A percentile compares a stretch with the other conserved stretches of the same genome.
Evolutionary conservation across 768 basidiomycete genomes (phyloP).

Genomic region (Leccinum barrowsii): DNA sequence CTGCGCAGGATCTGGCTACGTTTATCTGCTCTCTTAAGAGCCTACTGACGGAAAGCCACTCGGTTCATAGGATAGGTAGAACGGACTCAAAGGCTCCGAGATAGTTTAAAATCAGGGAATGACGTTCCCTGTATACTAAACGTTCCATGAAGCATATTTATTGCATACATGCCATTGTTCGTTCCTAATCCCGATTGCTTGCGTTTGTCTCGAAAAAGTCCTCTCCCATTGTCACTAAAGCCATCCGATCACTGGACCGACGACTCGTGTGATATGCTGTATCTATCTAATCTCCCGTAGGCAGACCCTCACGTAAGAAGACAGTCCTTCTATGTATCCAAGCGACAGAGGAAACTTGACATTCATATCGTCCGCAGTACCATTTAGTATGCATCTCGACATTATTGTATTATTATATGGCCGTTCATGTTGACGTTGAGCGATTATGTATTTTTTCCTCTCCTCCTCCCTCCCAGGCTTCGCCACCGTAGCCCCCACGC

Average conservation of each 20-base stretch:
- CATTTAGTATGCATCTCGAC: no score
- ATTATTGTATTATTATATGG: not conserved
- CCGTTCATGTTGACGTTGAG: slow-evolving; percentile 16
- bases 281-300: no score
- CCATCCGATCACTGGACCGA: no score
- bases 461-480: no score
- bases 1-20: not conserved
- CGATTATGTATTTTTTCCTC: not conserved
- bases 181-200: not conserved
- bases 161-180: not conserved
- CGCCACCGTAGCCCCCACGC: no score
- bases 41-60: not conserved
- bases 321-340: no score
- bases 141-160: not conserved
- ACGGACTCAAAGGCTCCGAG: not conserved
- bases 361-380: not conserved
- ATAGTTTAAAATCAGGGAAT: not conserved
- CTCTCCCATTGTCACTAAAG: not conserved
- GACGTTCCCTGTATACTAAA: not conserved
- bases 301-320: no score
- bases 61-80: not conserved
- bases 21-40: not conserved
- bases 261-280: no score
- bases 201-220: not conserved
- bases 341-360: not conserved